These are phyloP conservation scores for Jatropha curcas DNA, from an alignment of 345 rosid species.

Conservation along the genomic window DNA sequence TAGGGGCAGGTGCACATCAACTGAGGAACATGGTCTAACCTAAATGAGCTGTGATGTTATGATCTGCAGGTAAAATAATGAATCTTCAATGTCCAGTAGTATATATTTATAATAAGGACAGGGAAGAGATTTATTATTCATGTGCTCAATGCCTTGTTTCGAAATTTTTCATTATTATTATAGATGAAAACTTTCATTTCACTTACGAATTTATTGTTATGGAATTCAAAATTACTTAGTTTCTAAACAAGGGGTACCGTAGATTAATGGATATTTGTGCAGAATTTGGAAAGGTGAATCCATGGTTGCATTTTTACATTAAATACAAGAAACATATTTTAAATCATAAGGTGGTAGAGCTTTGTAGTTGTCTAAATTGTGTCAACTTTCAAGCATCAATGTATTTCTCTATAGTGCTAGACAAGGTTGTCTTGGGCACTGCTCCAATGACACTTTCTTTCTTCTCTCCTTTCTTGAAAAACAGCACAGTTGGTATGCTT, in stretches of 20 bases:
- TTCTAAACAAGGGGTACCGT: no score
- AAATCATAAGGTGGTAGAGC: background rate
- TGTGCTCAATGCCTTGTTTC: no score
- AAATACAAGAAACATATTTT: background rate
- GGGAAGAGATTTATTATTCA: no score
- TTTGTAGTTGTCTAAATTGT: background rate
- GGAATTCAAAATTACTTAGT: no score
- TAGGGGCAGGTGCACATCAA: background rate
- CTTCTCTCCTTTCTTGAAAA: slow-evolving; percentile 71
- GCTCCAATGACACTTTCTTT: slow-evolving; percentile 77
- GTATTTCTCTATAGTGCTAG: slow-evolving; percentile 58
- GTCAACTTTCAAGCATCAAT: slow-evolving; percentile 37
- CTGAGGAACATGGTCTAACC: background rate
- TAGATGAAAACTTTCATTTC: no score
- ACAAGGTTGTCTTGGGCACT: slow-evolving; percentile 65
- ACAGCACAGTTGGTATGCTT: slow-evolving; percentile 74
- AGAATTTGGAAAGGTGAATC: background rate
- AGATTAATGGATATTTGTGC: no score
- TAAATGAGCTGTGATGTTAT: background rate
- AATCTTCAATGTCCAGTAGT: no score
- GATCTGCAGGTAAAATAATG: background rate
- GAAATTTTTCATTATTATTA: no score
- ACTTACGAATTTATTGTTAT: no score
- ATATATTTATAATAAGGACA: no score
- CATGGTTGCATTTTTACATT: background rate